These are phyloP conservation scores for Lachancea quebecensis DNA, from an alignment of 805 yeast genomes.

Conservation along the genomic window DNA sequence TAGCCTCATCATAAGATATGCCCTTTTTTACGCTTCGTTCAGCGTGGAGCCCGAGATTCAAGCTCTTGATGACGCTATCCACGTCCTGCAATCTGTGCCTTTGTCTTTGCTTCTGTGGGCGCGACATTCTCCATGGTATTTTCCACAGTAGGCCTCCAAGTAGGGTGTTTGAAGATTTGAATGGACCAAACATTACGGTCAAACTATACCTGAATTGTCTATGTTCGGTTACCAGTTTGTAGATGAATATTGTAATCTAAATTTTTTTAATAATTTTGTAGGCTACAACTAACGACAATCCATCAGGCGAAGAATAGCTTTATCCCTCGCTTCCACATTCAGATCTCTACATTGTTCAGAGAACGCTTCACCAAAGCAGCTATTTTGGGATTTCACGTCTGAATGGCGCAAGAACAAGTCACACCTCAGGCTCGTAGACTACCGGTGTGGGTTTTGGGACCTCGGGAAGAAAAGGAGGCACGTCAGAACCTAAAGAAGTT, in stretches of 20 bases:
- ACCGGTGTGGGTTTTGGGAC: slow-evolving; percentile 72
- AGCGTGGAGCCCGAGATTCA: slow-evolving; percentile 28
- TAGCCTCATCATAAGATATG: slow-evolving; percentile 15
- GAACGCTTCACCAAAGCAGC: too few relatives aligned
- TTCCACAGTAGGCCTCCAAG: slow-evolving; percentile 44
- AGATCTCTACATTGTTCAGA: too few relatives aligned
- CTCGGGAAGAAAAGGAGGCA: slow-evolving; percentile 67
- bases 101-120: slow-evolving; percentile 74
- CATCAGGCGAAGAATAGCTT: too few relatives aligned
- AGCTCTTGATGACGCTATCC: slow-evolving; percentile 60
- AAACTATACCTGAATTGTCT: background rate
- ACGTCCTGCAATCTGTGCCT: slow-evolving; percentile 77
- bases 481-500: slow-evolving; percentile 62
- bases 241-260: background rate
- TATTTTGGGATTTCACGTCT: too few relatives aligned
- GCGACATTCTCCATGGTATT: slow-evolving; percentile 70
- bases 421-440: slow-evolving; percentile 32
- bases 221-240: background rate
- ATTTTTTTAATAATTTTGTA: background rate
- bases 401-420: background rate
- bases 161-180: slow-evolving; percentile 21
- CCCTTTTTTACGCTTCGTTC: slow-evolving; percentile 21
- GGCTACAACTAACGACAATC: background rate
- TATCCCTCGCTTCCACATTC: too few relatives aligned
- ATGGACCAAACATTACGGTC: slow-evolving; percentile 27